Evolutionary conservation across 352 stramenopile genomes (phyloP).

Genomic region (Phytopythium litorale): DNA sequence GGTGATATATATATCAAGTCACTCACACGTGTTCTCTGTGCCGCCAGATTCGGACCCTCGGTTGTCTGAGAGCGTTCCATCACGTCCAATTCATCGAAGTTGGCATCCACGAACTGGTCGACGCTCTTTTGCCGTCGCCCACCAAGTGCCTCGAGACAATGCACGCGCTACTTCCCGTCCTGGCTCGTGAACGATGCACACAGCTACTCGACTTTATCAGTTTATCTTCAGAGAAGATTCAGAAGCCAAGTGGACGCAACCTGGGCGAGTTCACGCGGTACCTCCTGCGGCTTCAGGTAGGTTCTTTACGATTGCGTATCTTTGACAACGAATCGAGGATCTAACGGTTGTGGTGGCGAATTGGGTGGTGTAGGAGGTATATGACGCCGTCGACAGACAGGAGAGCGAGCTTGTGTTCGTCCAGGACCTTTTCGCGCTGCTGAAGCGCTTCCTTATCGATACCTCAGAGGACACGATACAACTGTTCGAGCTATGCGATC

Average conservation of each 20-base stretch:
- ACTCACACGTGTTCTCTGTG: not conserved
- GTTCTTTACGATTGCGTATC: not conserved
- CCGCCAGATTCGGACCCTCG: constrained; percentile 16
- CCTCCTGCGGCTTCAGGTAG: constrained; percentile 45
- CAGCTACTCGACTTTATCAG: constrained; percentile 41
- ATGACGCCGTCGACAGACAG: constrained; percentile 38
- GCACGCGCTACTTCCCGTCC: constrained; percentile 28
- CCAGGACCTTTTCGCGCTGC: constrained; percentile 29
- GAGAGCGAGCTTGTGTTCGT: constrained; percentile 49
- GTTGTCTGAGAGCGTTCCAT: constrained; percentile 11
- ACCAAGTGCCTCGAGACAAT: constrained; percentile 34
- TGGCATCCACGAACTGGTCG: constrained; percentile 32
- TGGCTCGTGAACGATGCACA: constrained; percentile 43
- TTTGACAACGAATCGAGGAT: not conserved
- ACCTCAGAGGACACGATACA: constrained; percentile 23
- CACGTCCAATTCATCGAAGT: constrained; percentile 44
- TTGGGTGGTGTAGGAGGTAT: constrained; percentile 28
- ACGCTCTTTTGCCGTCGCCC: constrained; percentile 36
- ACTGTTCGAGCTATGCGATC: constrained; percentile 32
- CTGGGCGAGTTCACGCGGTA: constrained; percentile 48
- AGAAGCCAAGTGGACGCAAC: constrained; percentile 30
- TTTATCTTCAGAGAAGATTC: constrained; percentile 32
- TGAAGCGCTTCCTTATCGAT: constrained; percentile 29
- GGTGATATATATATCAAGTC: constrained; percentile 3
- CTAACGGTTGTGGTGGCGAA: not conserved